A percentile compares a stretch with the other conserved stretches of the same genome.
These are phyloP conservation scores for Chenopodium formosanum DNA, from an alignment of 148 eudicot genomes.

Conservation along the genomic window DNA sequence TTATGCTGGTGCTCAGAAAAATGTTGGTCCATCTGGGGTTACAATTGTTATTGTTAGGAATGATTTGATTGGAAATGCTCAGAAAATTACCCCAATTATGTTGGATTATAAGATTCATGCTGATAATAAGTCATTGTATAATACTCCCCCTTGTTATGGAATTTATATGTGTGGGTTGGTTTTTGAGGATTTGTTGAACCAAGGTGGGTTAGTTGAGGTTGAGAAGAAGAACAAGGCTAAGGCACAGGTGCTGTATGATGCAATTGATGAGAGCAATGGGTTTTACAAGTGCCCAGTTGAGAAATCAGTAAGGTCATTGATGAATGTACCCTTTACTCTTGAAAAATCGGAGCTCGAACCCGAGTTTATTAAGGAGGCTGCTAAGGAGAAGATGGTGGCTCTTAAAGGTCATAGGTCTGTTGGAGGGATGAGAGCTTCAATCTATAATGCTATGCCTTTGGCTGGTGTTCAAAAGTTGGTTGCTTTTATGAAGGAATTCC, in stretches of 20 bases:
- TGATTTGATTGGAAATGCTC: conserved; percentile 81
- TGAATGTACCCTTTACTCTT: conserved; percentile 94
- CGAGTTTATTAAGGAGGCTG: conserved; percentile 82
- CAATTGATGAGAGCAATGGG: conserved; percentile 76
- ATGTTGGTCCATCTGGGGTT: conserved; percentile 94
- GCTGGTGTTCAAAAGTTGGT: conserved; percentile 96
- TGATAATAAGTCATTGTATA: conserved; percentile 79
- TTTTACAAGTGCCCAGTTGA: conserved; percentile 91
- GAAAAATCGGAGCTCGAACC: conserved; percentile 75
- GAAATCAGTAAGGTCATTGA: conserved; percentile 89
- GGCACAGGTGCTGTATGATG: conserved; percentile 62
- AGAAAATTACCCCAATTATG: conserved; percentile 75
- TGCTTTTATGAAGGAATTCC: conserved; percentile 92
- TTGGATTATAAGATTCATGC: conserved; percentile 89
- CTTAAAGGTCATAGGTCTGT: conserved; percentile 93
- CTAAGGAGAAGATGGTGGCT: conserved; percentile 91
- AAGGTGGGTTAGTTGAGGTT: conserved; percentile 83
- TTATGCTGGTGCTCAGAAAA: conserved; percentile 97
- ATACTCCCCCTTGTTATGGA: conserved; percentile 92
- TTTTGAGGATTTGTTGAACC: conserved; percentile 79
- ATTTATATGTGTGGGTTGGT: conserved; percentile 97
- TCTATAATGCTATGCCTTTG: conserved; percentile 95
- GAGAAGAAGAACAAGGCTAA: conserved; percentile 79
- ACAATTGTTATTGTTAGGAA: conserved; percentile 77
- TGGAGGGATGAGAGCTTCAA: conserved; percentile 97